Evolutionary conservation across 306 rosid species (phyloP).

Genomic region (Casuarina glauca): DNA sequence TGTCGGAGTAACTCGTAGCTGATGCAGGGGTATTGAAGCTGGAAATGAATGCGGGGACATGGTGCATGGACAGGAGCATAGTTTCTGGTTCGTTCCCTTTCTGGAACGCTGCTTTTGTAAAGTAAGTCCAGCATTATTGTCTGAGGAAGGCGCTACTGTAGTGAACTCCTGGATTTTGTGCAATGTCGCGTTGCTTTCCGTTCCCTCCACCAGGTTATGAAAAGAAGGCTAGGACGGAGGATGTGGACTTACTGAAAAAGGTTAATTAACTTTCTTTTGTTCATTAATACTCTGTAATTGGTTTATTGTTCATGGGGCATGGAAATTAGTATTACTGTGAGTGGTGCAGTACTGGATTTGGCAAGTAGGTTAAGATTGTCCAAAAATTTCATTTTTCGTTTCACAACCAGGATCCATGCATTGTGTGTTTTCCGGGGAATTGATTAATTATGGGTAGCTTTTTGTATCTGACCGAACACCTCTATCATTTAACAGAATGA

Average conservation of each 20-base stretch:
- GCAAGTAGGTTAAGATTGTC: constrained; percentile 10
- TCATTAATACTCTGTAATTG: constrained; percentile 28
- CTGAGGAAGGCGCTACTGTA: constrained; percentile 46
- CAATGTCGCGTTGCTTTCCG: constrained; percentile 99
- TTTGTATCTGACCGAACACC: background rate
- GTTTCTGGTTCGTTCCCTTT: constrained; percentile 77
- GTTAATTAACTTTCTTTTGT: constrained; percentile 47
- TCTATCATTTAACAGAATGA: background rate
- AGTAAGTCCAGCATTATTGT: constrained; percentile 49
- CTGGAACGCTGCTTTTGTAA: constrained; percentile 54
- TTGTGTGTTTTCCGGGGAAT: background rate
- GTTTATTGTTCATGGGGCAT: constrained; percentile 5
- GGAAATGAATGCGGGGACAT: constrained; percentile 88
- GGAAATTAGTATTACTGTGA: constrained; percentile 2
- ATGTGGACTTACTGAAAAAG: constrained; percentile 64
- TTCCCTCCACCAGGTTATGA: constrained; percentile 94
- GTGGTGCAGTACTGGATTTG: constrained; percentile 11
- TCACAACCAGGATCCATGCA: background rate
- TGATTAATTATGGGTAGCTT: background rate
- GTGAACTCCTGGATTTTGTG: constrained; percentile 55
- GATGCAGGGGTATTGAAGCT: constrained; percentile 61
- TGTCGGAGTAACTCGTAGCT: constrained; percentile 46
- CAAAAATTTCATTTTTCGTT: background rate
- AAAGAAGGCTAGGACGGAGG: constrained; percentile 69
- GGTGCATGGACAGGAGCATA: constrained; percentile 93